These are phyloP conservation scores for Acanthamoeba rhysodes DNA, from an alignment of 208 protist species.

Conservation along the genomic window DNA sequence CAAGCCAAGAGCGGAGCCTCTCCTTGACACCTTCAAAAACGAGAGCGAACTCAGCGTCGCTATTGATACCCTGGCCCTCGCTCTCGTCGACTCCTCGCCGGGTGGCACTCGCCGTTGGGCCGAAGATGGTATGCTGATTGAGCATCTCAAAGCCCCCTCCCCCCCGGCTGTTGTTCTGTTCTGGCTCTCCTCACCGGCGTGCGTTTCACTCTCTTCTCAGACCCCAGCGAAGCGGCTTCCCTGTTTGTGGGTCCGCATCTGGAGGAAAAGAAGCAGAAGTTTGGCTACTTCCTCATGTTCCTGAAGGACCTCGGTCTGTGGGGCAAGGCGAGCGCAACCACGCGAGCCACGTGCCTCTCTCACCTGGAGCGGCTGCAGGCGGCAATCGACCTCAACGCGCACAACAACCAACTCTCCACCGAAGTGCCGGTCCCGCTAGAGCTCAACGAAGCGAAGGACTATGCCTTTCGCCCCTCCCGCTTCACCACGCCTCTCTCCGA, in stretches of 20 bases:
- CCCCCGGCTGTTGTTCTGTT: neutral
- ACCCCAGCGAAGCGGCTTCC: conserved; percentile 28
- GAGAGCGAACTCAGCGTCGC: conserved; percentile 11
- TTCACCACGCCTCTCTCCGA: neutral
- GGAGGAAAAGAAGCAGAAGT: conserved; percentile 63
- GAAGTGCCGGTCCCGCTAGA: neutral
- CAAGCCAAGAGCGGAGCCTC: neutral
- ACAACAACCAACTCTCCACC: neutral
- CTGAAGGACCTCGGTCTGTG: conserved; percentile 30
- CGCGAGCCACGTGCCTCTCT: neutral
- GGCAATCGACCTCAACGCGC: conserved; percentile 21
- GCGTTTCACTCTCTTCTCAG: neutral
- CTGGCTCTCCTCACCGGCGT: neutral
- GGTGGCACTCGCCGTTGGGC: conserved; percentile 49
- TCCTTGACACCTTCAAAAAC: neutral
- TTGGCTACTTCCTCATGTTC: conserved; percentile 31
- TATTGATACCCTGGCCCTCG: neutral
- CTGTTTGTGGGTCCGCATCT: conserved; percentile 48
- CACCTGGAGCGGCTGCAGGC: conserved; percentile 49
- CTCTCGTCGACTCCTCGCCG: conserved; percentile 38
- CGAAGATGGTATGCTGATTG: conserved; percentile 7
- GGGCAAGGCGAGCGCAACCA: neutral
- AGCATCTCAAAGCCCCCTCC: no score
- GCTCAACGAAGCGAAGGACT: neutral
- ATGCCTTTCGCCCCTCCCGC: neutral